phyloP scores from a whole-genome alignment of 306 rosid species.

The Senna siamea region DNA sequence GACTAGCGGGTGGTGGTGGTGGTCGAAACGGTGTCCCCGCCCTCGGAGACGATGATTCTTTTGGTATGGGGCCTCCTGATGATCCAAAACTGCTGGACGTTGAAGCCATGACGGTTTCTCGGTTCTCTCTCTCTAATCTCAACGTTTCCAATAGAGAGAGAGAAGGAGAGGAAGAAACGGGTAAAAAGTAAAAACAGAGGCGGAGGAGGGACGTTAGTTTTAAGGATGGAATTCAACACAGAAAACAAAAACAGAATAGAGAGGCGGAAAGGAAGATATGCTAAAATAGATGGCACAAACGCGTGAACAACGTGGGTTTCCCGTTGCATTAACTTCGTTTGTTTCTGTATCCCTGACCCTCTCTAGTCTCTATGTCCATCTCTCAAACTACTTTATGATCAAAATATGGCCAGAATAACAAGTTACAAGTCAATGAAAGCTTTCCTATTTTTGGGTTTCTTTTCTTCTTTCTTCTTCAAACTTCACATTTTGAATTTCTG shows the following conservation, averaged over 20 bases:
- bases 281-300: slow-evolving; percentile 11
- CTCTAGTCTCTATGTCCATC: no score
- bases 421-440: neutral
- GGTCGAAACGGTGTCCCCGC: neutral
- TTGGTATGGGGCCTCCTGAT: no score
- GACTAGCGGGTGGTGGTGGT: neutral
- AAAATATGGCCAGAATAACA: neutral
- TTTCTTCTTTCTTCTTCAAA: no score
- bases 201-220: neutral
- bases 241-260: neutral
- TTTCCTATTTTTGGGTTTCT: neutral
- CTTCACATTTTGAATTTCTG: no score
- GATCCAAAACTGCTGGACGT: neutral
- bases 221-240: neutral
- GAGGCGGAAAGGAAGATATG: neutral
- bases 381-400: neutral
- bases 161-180: neutral
- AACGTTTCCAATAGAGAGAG: slow-evolving; percentile 7
- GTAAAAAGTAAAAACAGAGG: neutral
- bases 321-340: neutral
- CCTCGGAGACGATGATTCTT: no score
- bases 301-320: slow-evolving; percentile 3
- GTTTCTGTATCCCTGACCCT: neutral
- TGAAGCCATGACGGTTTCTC: slow-evolving; percentile 25
- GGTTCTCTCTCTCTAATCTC: slow-evolving; percentile 39